Percentiles rank a stretch among this genome's conserved stretches.
Conservation (phyloP, 306 rosid genomes). For the Rubus idaeus region DNA sequence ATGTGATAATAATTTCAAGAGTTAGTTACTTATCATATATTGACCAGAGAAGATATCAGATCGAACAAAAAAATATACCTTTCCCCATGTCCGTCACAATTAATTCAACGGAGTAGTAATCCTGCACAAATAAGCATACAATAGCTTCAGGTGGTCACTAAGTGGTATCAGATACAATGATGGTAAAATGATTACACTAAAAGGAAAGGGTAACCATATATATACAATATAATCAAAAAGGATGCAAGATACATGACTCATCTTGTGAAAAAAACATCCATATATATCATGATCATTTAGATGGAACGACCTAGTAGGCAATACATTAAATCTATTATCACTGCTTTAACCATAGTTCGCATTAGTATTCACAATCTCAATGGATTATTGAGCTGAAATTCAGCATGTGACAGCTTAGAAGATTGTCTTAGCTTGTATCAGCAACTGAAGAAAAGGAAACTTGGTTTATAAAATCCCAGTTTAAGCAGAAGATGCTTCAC, state of each 20-base stretch:
- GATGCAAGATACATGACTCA: not conserved
- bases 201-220: not conserved
- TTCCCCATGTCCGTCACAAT: conserved; percentile 78
- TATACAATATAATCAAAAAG: not conserved
- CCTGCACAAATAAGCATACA: conserved; percentile 50
- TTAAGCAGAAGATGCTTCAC: not conserved
- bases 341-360: not conserved
- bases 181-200: not conserved
- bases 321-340: not conserved
- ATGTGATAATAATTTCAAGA: not conserved
- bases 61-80: conserved; percentile 44
- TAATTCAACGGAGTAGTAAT: conserved; percentile 58
- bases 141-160: conserved; percentile 29
- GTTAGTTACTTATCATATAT: not conserved
- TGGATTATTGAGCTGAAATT: not conserved
- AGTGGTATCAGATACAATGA: conserved; percentile 8
- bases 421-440: not conserved
- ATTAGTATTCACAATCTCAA: not conserved
- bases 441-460: not conserved
- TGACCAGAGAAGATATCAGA: not conserved
- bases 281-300: not conserved
- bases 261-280: not conserved
- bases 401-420: not conserved
- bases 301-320: not conserved
- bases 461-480: not conserved